Percentiles rank a stretch among this genome's conserved stretches.
phyloP scores from a whole-genome alignment of 495 filamentous ascomycete genomes.

The Pyrenula aspistea region DNA sequence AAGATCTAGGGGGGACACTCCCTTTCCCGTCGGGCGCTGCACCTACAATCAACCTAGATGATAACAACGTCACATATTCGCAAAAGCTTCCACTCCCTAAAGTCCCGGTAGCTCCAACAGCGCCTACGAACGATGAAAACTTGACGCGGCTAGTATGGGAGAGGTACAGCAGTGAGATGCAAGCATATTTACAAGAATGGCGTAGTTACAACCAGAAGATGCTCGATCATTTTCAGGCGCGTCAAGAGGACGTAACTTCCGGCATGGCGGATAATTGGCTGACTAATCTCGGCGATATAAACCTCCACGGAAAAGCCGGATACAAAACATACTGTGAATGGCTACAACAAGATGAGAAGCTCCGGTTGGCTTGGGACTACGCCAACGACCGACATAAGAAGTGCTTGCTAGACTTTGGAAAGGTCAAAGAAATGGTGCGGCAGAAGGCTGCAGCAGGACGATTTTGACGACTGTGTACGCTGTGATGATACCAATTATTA shows the following conservation, averaged over 20 bases:
- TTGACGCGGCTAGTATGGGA: conserved; percentile 35
- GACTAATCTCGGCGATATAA: conserved; percentile 35
- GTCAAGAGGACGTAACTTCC: conserved; percentile 42
- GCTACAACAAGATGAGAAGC: conserved; percentile 50
- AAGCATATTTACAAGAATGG: conserved; percentile 59
- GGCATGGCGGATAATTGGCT: conserved; percentile 44
- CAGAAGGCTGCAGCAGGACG: conserved; percentile 1
- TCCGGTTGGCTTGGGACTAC: conserved; percentile 52
- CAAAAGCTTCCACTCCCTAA: conserved; percentile 40
- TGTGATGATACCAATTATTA: background rate
- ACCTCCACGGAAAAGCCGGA: conserved; percentile 25
- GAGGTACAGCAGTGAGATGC: conserved; percentile 50
- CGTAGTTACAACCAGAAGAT: conserved; percentile 52
- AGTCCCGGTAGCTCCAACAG: conserved; percentile 44
- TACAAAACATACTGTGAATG: conserved; percentile 46
- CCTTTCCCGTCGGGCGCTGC: conserved; percentile 62
- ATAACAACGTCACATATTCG: background rate
- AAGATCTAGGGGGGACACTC: conserved; percentile 52
- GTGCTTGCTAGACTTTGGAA: conserved; percentile 45
- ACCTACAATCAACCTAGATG: conserved; percentile 13
- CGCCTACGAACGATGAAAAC: conserved; percentile 13
- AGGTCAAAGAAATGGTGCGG: conserved; percentile 38
- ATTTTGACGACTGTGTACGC: conserved; percentile 3
- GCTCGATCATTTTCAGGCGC: conserved; percentile 51
- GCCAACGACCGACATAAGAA: conserved; percentile 51